phyloP scores from a whole-genome alignment of 306 rosid species.

The Dryas alaskensis region DNA sequence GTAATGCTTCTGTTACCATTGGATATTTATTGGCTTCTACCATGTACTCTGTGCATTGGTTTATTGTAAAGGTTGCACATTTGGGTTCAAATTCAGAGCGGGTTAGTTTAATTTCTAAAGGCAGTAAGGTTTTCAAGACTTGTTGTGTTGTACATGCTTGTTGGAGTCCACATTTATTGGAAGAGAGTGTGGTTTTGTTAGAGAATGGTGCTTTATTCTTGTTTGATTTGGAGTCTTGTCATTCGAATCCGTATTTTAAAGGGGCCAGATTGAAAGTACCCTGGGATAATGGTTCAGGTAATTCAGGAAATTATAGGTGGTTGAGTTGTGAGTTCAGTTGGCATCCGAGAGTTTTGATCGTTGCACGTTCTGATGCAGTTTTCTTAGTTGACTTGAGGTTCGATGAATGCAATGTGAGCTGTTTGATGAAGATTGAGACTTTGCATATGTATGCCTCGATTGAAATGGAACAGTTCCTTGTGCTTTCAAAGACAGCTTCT shows the following conservation, averaged over 20 bases:
- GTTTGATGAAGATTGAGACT: slow-evolving; percentile 50
- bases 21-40: slow-evolving; percentile 56
- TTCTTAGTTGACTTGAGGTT: slow-evolving; percentile 61
- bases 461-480: slow-evolving; percentile 48
- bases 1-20: slow-evolving; percentile 25
- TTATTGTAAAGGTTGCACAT: slow-evolving; percentile 24
- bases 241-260: slow-evolving; percentile 13
- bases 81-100: slow-evolving; percentile 21
- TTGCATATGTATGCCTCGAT: slow-evolving; percentile 38
- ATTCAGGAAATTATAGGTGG: slow-evolving; percentile 40
- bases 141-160: slow-evolving; percentile 51
- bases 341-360: slow-evolving; percentile 57
- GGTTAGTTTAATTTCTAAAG: slow-evolving; percentile 32
- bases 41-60: slow-evolving; percentile 59
- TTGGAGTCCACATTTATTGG: slow-evolving; percentile 61
- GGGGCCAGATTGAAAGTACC: slow-evolving; percentile 52
- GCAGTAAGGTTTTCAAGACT: slow-evolving; percentile 49
- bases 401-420: slow-evolving; percentile 36
- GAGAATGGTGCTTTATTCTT: slow-evolving; percentile 56
- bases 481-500: slow-evolving; percentile 45
- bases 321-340: slow-evolving; percentile 71
- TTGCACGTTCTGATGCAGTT: slow-evolving; percentile 55
- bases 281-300: slow-evolving; percentile 31
- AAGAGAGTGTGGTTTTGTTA: slow-evolving; percentile 53
- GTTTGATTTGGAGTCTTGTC: slow-evolving; percentile 53